Base-by-base conservation (phyloP, 176 grass and related monocot genomes). In the Triticum dicoccoides region DNA sequence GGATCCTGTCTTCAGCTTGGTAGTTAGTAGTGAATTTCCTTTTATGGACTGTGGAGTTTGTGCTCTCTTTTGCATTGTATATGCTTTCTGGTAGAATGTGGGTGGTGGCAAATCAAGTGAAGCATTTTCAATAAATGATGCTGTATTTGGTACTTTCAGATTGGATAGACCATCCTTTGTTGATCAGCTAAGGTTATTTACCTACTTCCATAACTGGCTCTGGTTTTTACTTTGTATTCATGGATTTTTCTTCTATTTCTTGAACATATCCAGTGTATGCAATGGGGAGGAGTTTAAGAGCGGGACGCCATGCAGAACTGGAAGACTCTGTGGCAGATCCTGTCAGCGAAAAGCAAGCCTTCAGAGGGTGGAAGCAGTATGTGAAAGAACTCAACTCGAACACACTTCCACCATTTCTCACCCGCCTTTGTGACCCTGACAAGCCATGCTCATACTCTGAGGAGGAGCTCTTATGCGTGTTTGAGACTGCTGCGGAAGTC, bases 341-440 rank as follows among this genome's bases (percentile, higher is more conserved):
- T 27, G 29, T 9, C 5, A 44, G 42, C 32, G 39, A 61, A 10
- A 84, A 85, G 77, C 37, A 76, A 20, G 44, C 80, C 56, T 89
- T 89, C 37, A 70, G 77, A 83, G 81, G 83, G 65, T 71, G 83
- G 76, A 89, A 69, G 23, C 47, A 4, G 41, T 91, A 90, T 67
- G 87, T 97, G 6, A 87, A 90, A 76, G 86, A 80, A 8, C 82
- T 97, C 9, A 82, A 94, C 63, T 80, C 82, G 1, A 88, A 86
- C 70, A 93, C 90, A 6, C 88, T 94, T 3, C 87, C 91, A n/a
- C 74, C 83, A 11, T 97, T 97, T 81, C 87, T 97, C 37, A 67
- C 69, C 10, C 79, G 84, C 38, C 30, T 97, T 32, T 97, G 82
- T n/a, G 58, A 83, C 79, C 24, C 64, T 3, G 66, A 90, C 35